Evolutionary conservation across 345 rosid species (phyloP).

Genomic region (Conringia planisiliqua): DNA sequence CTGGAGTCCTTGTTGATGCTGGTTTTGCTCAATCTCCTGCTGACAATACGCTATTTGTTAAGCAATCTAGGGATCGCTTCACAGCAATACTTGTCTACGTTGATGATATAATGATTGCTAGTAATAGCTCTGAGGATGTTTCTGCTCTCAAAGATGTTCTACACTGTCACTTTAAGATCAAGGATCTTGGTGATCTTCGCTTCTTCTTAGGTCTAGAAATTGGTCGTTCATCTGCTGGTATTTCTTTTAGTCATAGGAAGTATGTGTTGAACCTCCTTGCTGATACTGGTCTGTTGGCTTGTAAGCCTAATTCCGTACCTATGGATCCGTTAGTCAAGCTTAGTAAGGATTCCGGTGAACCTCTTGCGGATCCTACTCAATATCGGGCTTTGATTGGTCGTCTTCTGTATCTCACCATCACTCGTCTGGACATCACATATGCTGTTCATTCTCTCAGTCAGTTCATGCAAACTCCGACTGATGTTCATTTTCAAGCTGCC

Average conservation of each 20-base stretch:
- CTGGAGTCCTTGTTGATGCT: too few species aligned
- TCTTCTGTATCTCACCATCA: too few species aligned
- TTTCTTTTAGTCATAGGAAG: accelerated
- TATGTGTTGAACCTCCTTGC: neutral
- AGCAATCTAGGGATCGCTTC: too few species aligned
- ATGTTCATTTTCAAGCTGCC: too few species aligned
- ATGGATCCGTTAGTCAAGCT: neutral
- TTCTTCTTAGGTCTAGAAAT: neutral
- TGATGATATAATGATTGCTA: too few species aligned
- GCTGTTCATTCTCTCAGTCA: too few species aligned
- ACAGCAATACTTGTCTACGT: too few species aligned
- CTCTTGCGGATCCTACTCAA: neutral
- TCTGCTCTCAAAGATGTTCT: accelerated
- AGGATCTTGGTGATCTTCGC: neutral
- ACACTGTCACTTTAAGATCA: neutral
- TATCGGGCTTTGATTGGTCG: neutral
- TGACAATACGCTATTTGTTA: too few species aligned
- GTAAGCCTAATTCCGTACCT: neutral
- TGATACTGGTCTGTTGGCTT: neutral
- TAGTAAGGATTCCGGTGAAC: accelerated
- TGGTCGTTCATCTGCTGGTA: accelerated
- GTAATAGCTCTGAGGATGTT: neutral
- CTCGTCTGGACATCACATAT: too few species aligned
- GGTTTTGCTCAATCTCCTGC: too few species aligned
- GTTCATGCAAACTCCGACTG: too few species aligned